Evolutionary conservation across 2,329 filamentous ascomycete species (phyloP), one percentile per base, ranked within the genome.

Genomic region (Orbilia javanica): DNA sequence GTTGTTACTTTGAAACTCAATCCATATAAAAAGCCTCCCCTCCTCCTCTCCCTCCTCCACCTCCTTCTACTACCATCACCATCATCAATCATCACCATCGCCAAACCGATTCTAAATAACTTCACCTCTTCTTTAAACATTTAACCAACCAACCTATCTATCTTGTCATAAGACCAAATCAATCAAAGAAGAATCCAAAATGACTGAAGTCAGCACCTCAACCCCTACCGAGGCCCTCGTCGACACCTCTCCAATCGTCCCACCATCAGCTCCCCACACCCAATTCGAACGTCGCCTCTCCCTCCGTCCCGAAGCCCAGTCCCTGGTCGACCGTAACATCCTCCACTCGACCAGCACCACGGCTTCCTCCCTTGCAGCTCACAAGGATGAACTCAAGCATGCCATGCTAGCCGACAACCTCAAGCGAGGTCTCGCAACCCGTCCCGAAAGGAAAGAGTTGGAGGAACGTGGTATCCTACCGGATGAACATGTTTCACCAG

Each of bases 401-500:
- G 79, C 79, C 29, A 81, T 82, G 76, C 53, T 80, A 18, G 55
- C 65, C n/a, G 80, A 81, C 57, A 64, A 76, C 53, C 72, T 82
- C 44, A 81, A 81, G 52, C 80, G 80, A 27, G 78, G 80, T 3
- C 74, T 82, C 34, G 66, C 78, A 1, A 66, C 80, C 52, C 79
- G 81, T 52, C 79, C 81, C 2, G 80, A 80, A 22, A 80, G 80
- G 52, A 80, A 80, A 22, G 80, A 82, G 53, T 80, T 82, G 5
- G 75, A 81, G 10, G 79, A 81, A 62, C 80, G 81, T 42, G 80
- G 81, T 25, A 82, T 82, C 66, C 80, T 82, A n/a, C 80, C 81
- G 34, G 42, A 66, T 34, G 60, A 68, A 25, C 80, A 79, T 46
- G 79, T 81, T 39, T 79, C 80, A 11, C 81, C 81, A 29, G 79